Evolutionary conservation across 2,329 filamentous ascomycete genomes (phyloP).

Genomic region (Elsinoe perseae): DNA sequence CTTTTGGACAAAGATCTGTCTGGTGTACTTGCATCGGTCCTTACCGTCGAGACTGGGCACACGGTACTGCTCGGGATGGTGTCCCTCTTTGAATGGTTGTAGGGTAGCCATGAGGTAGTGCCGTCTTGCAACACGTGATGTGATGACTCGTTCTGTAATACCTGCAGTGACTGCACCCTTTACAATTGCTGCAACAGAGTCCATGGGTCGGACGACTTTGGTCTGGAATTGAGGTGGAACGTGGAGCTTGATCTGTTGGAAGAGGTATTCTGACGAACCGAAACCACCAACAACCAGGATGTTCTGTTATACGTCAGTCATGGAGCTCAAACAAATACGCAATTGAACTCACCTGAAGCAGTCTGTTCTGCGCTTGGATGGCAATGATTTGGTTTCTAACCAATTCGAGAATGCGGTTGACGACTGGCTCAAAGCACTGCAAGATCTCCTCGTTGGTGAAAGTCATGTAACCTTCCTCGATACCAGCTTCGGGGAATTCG

Average conservation of each 20-base stretch:
- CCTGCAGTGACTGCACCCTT: slow-evolving; percentile 96
- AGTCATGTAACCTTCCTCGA: slow-evolving; percentile 99
- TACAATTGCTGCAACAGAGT: slow-evolving; percentile 96
- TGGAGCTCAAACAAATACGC: background rate
- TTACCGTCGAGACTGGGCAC: slow-evolving; percentile 94
- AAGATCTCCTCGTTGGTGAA: slow-evolving; percentile 99
- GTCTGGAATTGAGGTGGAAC: slow-evolving; percentile 97
- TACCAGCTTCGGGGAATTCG: slow-evolving; percentile 93
- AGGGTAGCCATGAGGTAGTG: slow-evolving; percentile 99
- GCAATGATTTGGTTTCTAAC: slow-evolving; percentile 98
- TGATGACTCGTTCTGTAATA: slow-evolving; percentile 94
- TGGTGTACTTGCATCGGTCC: slow-evolving; percentile 95
- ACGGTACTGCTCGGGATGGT: slow-evolving; percentile 96
- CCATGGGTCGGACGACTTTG: slow-evolving; percentile 97
- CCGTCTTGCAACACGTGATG: slow-evolving; percentile 89
- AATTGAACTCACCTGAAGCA: slow-evolving; percentile 57
- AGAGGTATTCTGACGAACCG: slow-evolving; percentile 95
- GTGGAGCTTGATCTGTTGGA: slow-evolving; percentile 98
- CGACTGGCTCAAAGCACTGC: slow-evolving; percentile 97
- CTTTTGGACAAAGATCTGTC: slow-evolving; percentile 98
- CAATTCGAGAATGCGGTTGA: slow-evolving; percentile 91
- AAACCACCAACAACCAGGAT: slow-evolving; percentile 97
- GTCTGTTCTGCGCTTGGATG: slow-evolving; percentile 92
- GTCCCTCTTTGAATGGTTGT: slow-evolving; percentile 97
- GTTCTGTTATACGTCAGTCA: slow-evolving; percentile 49